phyloP scores from a whole-genome alignment of 257 asterid genomes.

The Solanum clarkiae region DNA sequence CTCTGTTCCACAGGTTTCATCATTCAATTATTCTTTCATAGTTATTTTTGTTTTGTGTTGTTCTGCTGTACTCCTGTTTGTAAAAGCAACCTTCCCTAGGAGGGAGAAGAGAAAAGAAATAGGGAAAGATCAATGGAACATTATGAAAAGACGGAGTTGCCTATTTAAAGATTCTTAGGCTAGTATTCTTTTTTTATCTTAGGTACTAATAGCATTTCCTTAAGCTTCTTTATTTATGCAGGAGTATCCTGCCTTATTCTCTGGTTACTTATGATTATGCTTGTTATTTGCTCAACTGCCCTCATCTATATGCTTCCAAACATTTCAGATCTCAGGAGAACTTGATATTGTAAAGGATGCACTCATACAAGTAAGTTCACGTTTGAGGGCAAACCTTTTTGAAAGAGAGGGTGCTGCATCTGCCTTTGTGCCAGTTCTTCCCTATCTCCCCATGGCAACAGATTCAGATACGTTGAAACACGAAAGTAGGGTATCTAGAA shows the following conservation, averaged over 20 bases:
- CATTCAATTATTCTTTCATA: not conserved
- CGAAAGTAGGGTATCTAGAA: not conserved
- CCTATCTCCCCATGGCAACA: slow-evolving; percentile 5
- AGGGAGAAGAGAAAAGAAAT: not conserved
- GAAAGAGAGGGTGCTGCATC: slow-evolving; percentile 8
- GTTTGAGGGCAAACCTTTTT: slow-evolving; percentile 10
- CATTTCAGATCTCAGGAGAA: slow-evolving; percentile 9
- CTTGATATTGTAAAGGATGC: slow-evolving; percentile 9
- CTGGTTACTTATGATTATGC: not conserved
- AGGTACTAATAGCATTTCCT: not conserved
- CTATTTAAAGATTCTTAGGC: not conserved
- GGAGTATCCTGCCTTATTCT: not conserved
- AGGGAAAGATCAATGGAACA: not conserved
- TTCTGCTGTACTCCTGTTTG: not conserved
- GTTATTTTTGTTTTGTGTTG: not conserved
- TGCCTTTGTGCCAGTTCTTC: slow-evolving; percentile 12
- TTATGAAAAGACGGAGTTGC: not conserved
- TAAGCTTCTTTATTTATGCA: not conserved
- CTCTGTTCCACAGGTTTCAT: not conserved
- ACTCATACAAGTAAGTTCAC: slow-evolving; percentile 14
- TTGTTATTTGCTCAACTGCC: not conserved
- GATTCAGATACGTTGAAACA: not conserved
- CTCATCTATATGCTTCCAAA: not conserved
- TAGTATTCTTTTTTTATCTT: not conserved
- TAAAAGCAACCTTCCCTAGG: not conserved